Percentiles rank a stretch among this genome's conserved stretches.
phyloP scores from a whole-genome alignment of 352 stramenopile species.

The Globisporangium nodosum region DNA sequence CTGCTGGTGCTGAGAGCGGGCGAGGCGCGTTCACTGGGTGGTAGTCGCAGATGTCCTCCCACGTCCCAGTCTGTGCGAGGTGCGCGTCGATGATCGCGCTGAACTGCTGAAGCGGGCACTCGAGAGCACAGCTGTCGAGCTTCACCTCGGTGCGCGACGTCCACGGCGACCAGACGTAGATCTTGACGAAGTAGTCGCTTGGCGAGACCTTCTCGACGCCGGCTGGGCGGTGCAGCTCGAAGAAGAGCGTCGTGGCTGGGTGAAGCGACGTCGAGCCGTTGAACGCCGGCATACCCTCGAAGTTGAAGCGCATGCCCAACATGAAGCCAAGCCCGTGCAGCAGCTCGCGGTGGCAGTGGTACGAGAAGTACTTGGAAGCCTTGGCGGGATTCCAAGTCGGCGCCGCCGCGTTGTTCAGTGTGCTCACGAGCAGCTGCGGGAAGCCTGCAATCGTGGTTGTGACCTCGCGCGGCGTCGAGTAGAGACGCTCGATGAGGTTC shows the following conservation, averaged over 20 bases:
- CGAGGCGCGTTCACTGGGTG: conserved; percentile 35
- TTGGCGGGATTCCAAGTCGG: conserved; percentile 21
- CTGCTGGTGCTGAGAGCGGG: neutral
- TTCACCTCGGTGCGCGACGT: conserved; percentile 43
- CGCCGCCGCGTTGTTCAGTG: conserved; percentile 40
- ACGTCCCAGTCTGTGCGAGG: conserved; percentile 53
- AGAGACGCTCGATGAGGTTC: conserved; percentile 68
- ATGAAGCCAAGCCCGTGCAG: conserved; percentile 75
- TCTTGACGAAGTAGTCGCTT: conserved; percentile 42
- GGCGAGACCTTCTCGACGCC: neutral
- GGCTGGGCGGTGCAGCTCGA: conserved; percentile 53
- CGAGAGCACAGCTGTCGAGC: conserved; percentile 48
- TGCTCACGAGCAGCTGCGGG: conserved; percentile 52
- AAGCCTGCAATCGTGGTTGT: conserved; percentile 70
- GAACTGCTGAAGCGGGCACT: conserved; percentile 58
- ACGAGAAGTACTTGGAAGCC: conserved; percentile 69
- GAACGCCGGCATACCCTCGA: conserved; percentile 46
- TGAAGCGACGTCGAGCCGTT: conserved; percentile 66
- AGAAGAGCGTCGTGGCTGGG: conserved; percentile 67
- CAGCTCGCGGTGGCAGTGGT: conserved; percentile 75
- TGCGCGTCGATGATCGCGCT: conserved; percentile 46
- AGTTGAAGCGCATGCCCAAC: conserved; percentile 78
- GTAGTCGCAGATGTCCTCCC: conserved; percentile 70
- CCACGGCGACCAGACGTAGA: conserved; percentile 71
- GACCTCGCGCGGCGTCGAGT: conserved; percentile 56